phyloP scores from a whole-genome alignment of 257 asterid species.

The Solanum phureja region DNA sequence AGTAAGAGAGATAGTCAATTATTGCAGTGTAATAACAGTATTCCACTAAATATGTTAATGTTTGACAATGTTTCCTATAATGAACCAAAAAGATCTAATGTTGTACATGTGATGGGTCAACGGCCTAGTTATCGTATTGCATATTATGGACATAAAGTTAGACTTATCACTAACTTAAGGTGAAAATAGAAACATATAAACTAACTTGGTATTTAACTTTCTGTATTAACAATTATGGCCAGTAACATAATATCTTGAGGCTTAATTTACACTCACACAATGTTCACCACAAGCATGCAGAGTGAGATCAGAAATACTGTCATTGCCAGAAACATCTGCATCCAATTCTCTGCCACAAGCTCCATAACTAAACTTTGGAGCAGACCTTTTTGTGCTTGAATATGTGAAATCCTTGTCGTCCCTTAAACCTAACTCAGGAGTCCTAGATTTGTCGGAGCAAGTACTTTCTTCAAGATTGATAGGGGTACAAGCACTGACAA shows the following conservation, averaged over 20 bases:
- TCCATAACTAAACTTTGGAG: constrained; percentile 19
- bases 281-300: constrained; percentile 30
- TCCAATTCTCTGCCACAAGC: constrained; percentile 21
- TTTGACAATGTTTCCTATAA: neutral
- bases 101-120: neutral
- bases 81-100: neutral
- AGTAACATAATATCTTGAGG: neutral
- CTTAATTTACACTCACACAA: constrained; percentile 41
- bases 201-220: neutral
- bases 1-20: neutral
- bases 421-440: constrained; percentile 24
- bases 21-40: neutral
- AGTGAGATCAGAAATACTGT: constrained; percentile 11
- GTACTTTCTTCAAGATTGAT: constrained; percentile 36
- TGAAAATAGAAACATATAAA: neutral
- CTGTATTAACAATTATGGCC: neutral
- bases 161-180: neutral
- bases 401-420: constrained; percentile 16
- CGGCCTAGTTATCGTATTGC: neutral
- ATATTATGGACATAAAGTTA: neutral
- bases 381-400: constrained; percentile 28
- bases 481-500: constrained; percentile 22
- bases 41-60: neutral
- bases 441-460: constrained; percentile 38
- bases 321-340: constrained; percentile 23